These are phyloP conservation scores for Azolla pinnata DNA, from an alignment of 75 land plant genomes.

Conservation along the genomic window DNA sequence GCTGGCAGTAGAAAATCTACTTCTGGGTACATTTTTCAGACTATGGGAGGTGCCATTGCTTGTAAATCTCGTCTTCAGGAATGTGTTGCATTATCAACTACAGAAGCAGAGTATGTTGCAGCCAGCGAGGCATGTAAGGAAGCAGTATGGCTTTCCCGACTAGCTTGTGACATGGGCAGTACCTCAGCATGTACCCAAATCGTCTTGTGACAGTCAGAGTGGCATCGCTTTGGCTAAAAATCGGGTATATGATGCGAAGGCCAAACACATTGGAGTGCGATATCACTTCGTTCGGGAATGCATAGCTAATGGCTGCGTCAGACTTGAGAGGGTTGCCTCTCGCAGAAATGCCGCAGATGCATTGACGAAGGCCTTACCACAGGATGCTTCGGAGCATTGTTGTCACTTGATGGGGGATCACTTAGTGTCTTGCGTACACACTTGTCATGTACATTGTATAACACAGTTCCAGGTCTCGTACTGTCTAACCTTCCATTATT, in stretches of 20 bases:
- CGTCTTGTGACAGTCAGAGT: constrained; percentile 13
- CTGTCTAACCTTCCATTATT: too few species aligned
- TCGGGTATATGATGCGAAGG: constrained; percentile 19
- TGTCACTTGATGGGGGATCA: too few species aligned
- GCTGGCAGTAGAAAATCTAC: not conserved
- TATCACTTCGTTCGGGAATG: constrained; percentile 6
- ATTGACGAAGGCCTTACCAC: not conserved
- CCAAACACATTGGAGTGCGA: constrained; percentile 19
- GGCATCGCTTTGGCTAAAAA: constrained; percentile 11
- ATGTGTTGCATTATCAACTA: constrained; percentile 14
- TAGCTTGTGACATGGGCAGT: constrained; percentile 3
- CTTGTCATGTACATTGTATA: too few species aligned
- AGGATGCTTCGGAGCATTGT: too few species aligned
- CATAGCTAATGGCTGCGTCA: not conserved
- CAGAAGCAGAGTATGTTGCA: constrained; percentile 16
- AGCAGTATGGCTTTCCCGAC: too few species aligned
- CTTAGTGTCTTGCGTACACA: too few species aligned
- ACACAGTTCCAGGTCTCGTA: too few species aligned
- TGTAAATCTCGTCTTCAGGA: not conserved
- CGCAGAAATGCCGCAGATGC: not conserved
- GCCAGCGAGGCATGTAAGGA: constrained; percentile 7
- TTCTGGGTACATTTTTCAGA: not conserved
- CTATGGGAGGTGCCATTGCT: constrained; percentile 1
- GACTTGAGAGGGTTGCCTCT: not conserved
- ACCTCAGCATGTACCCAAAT: not conserved